phyloP scores from a whole-genome alignment of 2,329 filamentous ascomycete genomes.

The Escovopsis weberi region DNA sequence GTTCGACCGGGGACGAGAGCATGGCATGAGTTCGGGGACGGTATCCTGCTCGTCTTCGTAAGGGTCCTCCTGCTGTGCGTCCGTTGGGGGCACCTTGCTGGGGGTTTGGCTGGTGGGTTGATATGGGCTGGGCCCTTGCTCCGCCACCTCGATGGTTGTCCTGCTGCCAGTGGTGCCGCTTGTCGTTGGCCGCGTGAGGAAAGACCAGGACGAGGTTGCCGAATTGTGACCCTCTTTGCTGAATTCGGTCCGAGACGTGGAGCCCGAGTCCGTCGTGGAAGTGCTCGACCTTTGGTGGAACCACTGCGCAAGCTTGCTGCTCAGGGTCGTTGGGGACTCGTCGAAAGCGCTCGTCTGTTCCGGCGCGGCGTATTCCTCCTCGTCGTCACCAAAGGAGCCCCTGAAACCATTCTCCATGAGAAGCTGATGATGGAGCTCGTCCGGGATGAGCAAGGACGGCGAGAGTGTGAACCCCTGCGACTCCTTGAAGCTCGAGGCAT shows the following conservation, averaged over 20 bases:
- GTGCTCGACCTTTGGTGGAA: slow-evolving; percentile 36
- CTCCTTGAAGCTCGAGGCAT: slow-evolving; percentile 41
- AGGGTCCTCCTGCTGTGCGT: no score
- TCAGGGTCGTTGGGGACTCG: not conserved
- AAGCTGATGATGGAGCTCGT: slow-evolving; percentile 43
- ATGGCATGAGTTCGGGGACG: slow-evolving; percentile 21
- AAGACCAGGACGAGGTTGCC: slow-evolving; percentile 37
- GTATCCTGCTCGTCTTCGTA: slow-evolving; percentile 8
- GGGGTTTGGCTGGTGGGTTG: slow-evolving; percentile 14
- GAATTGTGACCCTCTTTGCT: slow-evolving; percentile 39
- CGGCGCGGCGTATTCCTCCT: slow-evolving; percentile 12
- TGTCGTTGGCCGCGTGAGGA: slow-evolving; percentile 37
- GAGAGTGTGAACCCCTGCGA: slow-evolving; percentile 45
- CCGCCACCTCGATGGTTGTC: slow-evolving; percentile 18
- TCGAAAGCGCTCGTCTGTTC: slow-evolving; percentile 9
- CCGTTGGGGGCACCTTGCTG: not conserved
- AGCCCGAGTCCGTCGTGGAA: slow-evolving; percentile 37
- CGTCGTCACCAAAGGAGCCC: slow-evolving; percentile 19
- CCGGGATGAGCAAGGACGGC: slow-evolving; percentile 46
- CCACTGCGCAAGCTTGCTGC: slow-evolving; percentile 8
- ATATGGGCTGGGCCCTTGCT: slow-evolving; percentile 22
- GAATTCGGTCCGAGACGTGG: slow-evolving; percentile 30
- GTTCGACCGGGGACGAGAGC: slow-evolving; percentile 11
- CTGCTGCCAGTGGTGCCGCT: slow-evolving; percentile 34
- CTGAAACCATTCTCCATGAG: slow-evolving; percentile 17